phyloP scores from a whole-genome alignment of 225 moss, liverwort and hornwort genomes.

The Takakia lepidozioides region DNA sequence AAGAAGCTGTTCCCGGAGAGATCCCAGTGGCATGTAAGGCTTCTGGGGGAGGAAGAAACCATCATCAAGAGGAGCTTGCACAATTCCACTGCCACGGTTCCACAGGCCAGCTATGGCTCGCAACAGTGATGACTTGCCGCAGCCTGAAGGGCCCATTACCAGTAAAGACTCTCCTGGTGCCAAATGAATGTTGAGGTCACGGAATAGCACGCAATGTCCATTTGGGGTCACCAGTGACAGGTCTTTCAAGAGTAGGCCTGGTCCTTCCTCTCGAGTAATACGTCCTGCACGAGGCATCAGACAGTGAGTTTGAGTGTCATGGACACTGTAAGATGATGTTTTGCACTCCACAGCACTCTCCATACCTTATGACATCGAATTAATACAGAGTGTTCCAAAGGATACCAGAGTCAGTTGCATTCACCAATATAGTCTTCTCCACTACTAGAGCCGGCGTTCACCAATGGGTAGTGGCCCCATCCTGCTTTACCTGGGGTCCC shows the following conservation, averaged over 20 bases:
- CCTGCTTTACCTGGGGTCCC: too few species aligned
- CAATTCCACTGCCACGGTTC: conserved; percentile 71
- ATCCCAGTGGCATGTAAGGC: conserved; percentile 87
- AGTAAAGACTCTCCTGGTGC: conserved; percentile 72
- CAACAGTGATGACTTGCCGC: conserved; percentile 80
- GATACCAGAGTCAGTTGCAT: too few species aligned
- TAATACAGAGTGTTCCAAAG: too few species aligned
- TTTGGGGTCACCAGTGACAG: conserved; percentile 66
- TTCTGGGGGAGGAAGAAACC: conserved; percentile 89
- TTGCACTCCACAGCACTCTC: too few species aligned
- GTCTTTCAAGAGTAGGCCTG: conserved; percentile 65
- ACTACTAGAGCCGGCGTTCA: too few species aligned
- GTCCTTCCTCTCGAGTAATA: conserved; percentile 69
- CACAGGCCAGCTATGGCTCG: conserved; percentile 85
- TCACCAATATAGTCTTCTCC: too few species aligned
- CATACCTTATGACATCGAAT: too few species aligned
- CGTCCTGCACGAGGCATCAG: conserved; percentile 60
- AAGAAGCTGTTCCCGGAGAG: conserved; percentile 74
- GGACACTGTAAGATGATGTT: too few species aligned
- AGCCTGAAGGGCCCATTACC: conserved; percentile 92
- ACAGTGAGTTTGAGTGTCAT: background rate
- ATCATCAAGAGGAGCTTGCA: conserved; percentile 69
- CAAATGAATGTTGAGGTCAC: conserved; percentile 52
- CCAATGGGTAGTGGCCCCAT: too few species aligned
- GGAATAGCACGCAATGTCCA: conserved; percentile 38